Percentiles rank a stretch among this genome's conserved stretches.
Evolutionary conservation across 2,329 filamentous ascomycete genomes (phyloP).

Genomic region (Cryphonectria carpinicola): DNA sequence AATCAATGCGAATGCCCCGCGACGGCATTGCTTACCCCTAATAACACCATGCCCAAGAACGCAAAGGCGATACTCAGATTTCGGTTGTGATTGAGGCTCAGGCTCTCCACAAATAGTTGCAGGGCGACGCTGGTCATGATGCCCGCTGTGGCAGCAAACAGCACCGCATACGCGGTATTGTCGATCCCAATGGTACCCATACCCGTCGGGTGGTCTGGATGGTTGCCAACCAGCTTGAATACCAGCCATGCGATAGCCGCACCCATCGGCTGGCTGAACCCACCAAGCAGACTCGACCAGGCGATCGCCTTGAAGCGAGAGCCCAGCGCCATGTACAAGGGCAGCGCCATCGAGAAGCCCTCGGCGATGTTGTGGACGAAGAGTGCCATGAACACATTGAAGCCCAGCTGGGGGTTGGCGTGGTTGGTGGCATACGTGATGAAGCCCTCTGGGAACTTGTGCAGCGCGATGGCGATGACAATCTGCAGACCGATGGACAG

Average conservation of each 20-base stretch:
- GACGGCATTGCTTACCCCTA: constrained; percentile 79
- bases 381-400: constrained; percentile 91
- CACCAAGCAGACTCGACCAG: constrained; percentile 82
- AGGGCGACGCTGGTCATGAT: constrained; percentile 95
- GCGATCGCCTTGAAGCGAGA: constrained; percentile 81
- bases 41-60: constrained; percentile 83
- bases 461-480: constrained; percentile 89
- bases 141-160: constrained; percentile 88
- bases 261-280: constrained; percentile 83
- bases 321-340: constrained; percentile 86
- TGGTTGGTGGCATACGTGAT: constrained; percentile 98
- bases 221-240: constrained; percentile 71
- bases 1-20: constrained; percentile 23
- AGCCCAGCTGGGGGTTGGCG: constrained; percentile 83
- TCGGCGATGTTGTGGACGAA: constrained; percentile 99
- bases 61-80: constrained; percentile 79
- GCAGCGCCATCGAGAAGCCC: constrained; percentile 91
- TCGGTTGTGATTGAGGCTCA: constrained; percentile 80
- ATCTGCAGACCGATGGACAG: constrained; percentile 95
- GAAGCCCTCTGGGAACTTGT: constrained; percentile 88
- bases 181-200: constrained; percentile 46
- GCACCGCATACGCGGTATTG: constrained; percentile 70
- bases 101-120: constrained; percentile 83
- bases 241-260: constrained; percentile 83
- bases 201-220: constrained; percentile 25